Conservation (phyloP, 2,329 filamentous ascomycete species). For the Dactylellina haptotyla region DNA sequence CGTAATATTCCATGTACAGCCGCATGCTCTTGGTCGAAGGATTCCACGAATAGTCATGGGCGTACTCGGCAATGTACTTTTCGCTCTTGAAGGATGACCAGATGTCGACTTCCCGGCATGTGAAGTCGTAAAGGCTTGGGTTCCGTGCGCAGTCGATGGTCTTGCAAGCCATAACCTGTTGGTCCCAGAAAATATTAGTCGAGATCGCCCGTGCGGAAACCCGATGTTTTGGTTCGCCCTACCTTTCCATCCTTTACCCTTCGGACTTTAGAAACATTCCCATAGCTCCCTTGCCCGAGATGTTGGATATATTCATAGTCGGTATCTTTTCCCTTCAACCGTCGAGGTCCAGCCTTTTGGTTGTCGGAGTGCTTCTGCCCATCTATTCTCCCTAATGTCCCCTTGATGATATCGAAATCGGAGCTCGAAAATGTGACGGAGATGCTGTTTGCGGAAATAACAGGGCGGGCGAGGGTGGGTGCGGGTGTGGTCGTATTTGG, state of each 20-base stretch:
- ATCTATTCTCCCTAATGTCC: constrained; percentile 52
- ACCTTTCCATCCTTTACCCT: constrained; percentile 46
- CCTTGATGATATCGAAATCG: constrained; percentile 50
- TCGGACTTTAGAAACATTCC: constrained; percentile 51
- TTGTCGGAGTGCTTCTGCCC: constrained; percentile 20
- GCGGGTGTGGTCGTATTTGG: constrained; percentile 3
- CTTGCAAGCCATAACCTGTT: constrained; percentile 52
- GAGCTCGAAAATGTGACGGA: constrained; percentile 47
- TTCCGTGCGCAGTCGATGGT: constrained; percentile 52
- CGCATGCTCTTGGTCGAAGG: constrained; percentile 51
- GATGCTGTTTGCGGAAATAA: constrained; percentile 51
- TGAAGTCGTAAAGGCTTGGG: constrained; percentile 49
- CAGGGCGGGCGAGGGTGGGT: constrained; percentile 31
- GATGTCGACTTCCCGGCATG: constrained; percentile 49
- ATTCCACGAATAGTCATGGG: constrained; percentile 52
- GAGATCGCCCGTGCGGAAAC: constrained; percentile 7
- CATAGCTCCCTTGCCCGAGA: constrained; percentile 50
- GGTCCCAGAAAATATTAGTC: constrained; percentile 22
- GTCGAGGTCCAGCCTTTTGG: constrained; percentile 34
- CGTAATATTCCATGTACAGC: constrained; percentile 51
- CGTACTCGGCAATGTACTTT: constrained; percentile 48
- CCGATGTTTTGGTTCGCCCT: constrained; percentile 13
- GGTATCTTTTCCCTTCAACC: constrained; percentile 48
- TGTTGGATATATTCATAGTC: constrained; percentile 53
- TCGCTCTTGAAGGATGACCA: constrained; percentile 52